These are phyloP conservation scores for Porcisia hertigi DNA, from an alignment of 208 protist genomes.

Conservation along the genomic window DNA sequence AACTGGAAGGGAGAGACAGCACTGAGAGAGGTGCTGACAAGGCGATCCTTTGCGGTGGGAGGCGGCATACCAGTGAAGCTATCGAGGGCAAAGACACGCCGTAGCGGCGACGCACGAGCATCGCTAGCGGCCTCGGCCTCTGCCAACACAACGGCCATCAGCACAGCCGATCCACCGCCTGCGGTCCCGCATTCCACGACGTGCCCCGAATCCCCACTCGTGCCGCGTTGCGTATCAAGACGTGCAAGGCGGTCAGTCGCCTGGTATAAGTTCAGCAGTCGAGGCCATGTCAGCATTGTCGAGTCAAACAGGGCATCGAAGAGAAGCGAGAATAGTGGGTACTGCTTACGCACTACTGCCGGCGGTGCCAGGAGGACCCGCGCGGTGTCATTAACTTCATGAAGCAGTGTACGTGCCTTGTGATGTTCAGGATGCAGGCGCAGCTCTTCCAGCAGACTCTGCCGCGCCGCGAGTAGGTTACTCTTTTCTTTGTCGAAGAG, in stretches of 20 bases:
- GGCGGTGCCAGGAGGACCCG: conserved; percentile 50
- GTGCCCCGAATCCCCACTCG: conserved; percentile 21
- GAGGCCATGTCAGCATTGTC: conserved; percentile 82
- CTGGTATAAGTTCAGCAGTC: conserved; percentile 60
- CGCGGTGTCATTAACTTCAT: conserved; percentile 48
- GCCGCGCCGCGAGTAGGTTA: conserved; percentile 57
- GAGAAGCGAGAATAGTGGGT: conserved; percentile 74
- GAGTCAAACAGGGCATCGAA: conserved; percentile 71
- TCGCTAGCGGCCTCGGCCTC: conserved; percentile 24
- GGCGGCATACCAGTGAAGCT: conserved; percentile 76
- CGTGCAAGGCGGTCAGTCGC: conserved; percentile 27
- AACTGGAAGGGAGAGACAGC: background rate
- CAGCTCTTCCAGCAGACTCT: conserved; percentile 76
- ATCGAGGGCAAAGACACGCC: conserved; percentile 68
- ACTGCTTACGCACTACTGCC: conserved; percentile 32
- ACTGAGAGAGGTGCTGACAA: background rate
- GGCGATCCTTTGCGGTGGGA: conserved; percentile 40
- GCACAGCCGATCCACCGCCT: conserved; percentile 63
- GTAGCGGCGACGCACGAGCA: background rate
- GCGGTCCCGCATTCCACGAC: conserved; percentile 82
- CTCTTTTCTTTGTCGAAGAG: conserved; percentile 25
- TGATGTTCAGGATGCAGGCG: conserved; percentile 48
- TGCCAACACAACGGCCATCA: conserved; percentile 59
- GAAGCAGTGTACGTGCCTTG: conserved; percentile 37
- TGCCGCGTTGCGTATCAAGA: background rate